Conservation (phyloP, 306 rosid genomes). For the Potentilla sterilis region DNA sequence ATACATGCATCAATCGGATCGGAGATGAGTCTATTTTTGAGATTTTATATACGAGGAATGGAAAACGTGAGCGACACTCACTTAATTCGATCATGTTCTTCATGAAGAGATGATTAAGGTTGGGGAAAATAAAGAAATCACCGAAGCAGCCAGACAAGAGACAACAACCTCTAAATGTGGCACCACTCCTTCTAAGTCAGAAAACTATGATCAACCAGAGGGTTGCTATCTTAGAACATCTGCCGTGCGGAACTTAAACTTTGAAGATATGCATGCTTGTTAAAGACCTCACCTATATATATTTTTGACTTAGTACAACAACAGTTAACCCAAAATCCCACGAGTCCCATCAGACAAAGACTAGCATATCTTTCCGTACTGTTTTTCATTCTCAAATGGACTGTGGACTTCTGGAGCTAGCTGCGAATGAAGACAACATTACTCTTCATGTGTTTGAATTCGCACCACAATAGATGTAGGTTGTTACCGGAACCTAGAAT, state of each 20-base stretch:
- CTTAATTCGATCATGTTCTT: background rate
- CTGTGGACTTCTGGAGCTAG: background rate
- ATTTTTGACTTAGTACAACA: background rate
- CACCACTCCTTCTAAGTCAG: background rate
- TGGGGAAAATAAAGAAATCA: background rate
- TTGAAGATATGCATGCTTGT: background rate
- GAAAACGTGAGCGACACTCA: background rate
- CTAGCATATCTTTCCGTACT: background rate
- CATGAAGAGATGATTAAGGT: conserved; percentile 10
- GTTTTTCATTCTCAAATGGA: background rate
- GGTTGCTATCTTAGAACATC: conserved; percentile 12
- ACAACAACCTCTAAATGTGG: background rate
- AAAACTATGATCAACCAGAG: background rate
- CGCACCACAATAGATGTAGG: background rate
- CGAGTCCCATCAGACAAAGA: background rate
- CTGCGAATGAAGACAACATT: background rate
- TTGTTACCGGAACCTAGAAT: background rate
- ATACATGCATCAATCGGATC: no score
- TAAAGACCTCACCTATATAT: background rate
- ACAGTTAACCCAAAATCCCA: background rate
- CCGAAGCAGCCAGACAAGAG: background rate
- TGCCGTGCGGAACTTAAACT: conserved; percentile 39
- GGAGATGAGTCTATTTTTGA: background rate
- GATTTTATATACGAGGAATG: background rate
- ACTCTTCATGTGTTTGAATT: background rate